A percentile compares a stretch with the other conserved stretches of the same genome.
Evolutionary conservation across 2,329 filamentous ascomycete species (phyloP).

Genomic region (Sporothrix inflata): DNA sequence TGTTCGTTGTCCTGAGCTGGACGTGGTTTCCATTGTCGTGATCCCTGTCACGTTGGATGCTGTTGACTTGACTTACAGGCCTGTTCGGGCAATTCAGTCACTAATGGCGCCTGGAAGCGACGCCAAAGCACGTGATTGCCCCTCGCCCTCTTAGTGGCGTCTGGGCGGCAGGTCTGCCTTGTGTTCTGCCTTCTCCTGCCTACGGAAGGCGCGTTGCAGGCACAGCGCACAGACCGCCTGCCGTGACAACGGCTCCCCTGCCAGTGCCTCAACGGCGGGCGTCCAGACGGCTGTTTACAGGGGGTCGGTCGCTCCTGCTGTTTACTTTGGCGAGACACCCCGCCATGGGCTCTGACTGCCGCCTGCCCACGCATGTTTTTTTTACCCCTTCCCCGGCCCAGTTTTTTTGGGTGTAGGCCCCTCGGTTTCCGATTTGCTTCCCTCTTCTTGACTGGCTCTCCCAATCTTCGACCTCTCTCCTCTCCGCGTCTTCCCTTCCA

Average conservation of each 20-base stretch:
- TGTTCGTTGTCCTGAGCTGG: neutral
- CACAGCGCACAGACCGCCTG: constrained; percentile 28
- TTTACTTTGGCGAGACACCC: constrained; percentile 11
- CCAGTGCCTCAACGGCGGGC: neutral
- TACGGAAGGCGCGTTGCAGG: neutral
- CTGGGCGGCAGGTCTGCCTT: neutral
- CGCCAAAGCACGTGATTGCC: constrained; percentile 32
- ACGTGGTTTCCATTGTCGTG: neutral
- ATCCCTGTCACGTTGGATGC: constrained; percentile 1
- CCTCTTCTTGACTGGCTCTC: neutral
- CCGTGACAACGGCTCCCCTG: neutral
- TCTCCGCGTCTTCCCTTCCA: neutral
- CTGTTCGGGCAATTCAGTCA: neutral
- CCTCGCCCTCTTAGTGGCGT: neutral
- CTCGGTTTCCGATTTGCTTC: constrained; percentile 7
- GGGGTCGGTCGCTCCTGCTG: constrained; percentile 5
- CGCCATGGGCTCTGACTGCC: neutral
- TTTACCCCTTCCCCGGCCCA: neutral
- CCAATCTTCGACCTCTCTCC: neutral
- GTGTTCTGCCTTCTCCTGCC: neutral
- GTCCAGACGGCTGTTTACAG: neutral
- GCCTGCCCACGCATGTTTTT: constrained; percentile 19
- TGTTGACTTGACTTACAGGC: constrained; percentile 12
- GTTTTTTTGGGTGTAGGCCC: neutral
- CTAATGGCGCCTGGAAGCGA: neutral